These are phyloP conservation scores for Fistulinella prunicolor DNA, from an alignment of 768 basidiomycete genomes.

Conservation along the genomic window DNA sequence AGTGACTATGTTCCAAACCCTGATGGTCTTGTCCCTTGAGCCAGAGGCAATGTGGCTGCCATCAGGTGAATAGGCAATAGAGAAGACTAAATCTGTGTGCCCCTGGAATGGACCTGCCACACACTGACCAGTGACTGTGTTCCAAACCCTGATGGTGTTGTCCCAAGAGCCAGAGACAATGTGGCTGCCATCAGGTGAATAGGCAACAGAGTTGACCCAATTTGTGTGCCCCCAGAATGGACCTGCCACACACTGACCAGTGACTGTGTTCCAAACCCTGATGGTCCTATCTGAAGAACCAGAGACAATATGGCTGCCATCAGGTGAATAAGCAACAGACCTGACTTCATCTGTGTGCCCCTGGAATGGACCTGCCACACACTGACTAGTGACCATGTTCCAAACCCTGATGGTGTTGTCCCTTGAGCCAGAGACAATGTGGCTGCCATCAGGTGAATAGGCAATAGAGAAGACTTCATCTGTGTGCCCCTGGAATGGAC, in stretches of 20 bases:
- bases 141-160: slow-evolving; percentile 14
- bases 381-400: neutral
- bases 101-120: slow-evolving; percentile 6
- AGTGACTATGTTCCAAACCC: neutral
- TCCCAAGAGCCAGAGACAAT: slow-evolving; percentile 2
- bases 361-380: neutral
- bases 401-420: neutral
- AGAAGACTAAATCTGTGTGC: slow-evolving; percentile 3
- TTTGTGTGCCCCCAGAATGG: neutral
- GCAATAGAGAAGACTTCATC: neutral
- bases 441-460: too few relatives aligned
- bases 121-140: slow-evolving; percentile 5
- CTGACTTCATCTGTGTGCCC: neutral
- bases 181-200: slow-evolving; percentile 1
- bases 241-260: neutral
- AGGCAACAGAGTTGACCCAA: neutral
- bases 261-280: neutral
- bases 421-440: too few relatives aligned
- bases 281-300: neutral
- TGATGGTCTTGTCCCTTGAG: neutral
- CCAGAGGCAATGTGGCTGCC: neutral
- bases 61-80: slow-evolving; percentile 7
- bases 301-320: neutral
- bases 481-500: too few relatives aligned
- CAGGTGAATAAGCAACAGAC: slow-evolving; percentile 1